phyloP scores from a whole-genome alignment of 495 filamentous ascomycete genomes.

The Cairneyella variabilis region DNA sequence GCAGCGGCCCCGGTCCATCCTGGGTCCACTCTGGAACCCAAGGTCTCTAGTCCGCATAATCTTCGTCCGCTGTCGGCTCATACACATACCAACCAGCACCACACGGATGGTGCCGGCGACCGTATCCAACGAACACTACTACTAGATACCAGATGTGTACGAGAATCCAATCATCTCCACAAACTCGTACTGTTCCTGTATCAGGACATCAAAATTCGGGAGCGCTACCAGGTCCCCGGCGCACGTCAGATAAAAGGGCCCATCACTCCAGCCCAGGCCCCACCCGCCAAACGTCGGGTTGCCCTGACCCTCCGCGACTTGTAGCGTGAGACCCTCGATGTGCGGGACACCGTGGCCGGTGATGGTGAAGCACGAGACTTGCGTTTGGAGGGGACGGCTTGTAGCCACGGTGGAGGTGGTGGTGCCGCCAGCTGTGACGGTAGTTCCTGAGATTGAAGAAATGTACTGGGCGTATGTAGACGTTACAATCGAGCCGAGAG shows the following conservation, averaged over 20 bases:
- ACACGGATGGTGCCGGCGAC: not conserved
- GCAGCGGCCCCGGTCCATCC: not conserved
- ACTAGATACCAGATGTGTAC: not conserved
- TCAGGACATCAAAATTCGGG: not conserved
- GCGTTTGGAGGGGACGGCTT: slow-evolving; percentile 8
- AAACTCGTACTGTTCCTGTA: not conserved
- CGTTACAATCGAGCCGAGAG: not conserved
- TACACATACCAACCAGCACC: not conserved
- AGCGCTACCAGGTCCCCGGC: not conserved
- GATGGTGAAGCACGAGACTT: slow-evolving; percentile 6
- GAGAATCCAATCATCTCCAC: not conserved
- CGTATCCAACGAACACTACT: not conserved
- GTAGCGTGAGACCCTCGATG: not conserved
- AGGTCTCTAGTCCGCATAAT: not conserved
- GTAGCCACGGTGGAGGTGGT: not conserved
- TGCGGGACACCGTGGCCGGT: slow-evolving; percentile 1
- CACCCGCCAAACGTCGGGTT: not conserved
- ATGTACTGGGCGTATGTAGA: not conserved
- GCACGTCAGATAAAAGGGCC: slow-evolving; percentile 1
- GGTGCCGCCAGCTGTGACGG: not conserved
- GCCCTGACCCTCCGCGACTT: not conserved
- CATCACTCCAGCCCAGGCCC: not conserved
- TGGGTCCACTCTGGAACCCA: not conserved
- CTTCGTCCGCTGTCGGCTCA: not conserved
- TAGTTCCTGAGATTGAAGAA: not conserved